Evolutionary conservation across 1,139 yeast genomes (phyloP), one percentile per base, ranked within the genome.

Genomic region (Debaryomyces nepalensis): DNA sequence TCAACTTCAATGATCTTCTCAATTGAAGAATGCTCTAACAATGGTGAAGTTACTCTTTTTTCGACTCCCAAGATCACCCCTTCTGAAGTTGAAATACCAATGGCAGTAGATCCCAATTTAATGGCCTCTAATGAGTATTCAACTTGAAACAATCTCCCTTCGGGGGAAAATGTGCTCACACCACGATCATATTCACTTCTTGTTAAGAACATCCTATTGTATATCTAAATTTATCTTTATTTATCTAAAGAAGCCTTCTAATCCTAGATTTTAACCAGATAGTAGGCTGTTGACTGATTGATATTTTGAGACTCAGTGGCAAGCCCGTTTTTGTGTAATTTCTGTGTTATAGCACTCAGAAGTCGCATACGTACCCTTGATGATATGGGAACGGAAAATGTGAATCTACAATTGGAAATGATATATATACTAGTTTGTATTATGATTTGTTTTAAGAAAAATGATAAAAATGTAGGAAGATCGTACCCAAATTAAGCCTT

Each of bases 181-280:
- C 99, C 99, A 68, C 99, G 87, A 64, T 95, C 99, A 68, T 95
- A 95, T 76, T 95, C 99, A 70, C 96, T 87, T 84, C 99, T 84
- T 19, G 99, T 95, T 57, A 95, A 80, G 71, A 95, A 95, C 99
- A 93, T 93, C 15, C 23, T 39, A 26, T 20, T 19, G 3, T 19
- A 19, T 20, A 27, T 26, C 41, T 41, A 33, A 31, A 15, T 18
- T 11, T 24, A 11, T 20, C 24, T 19, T 12, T 32, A 16, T 23
- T 12, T 37, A 26, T 35, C 14, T 18, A 14, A 21, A 27, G 26
- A 34, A 33, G 12, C n/a, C 30, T 11, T 26, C 20, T 16, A 39
- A 29, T 33, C 34, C 35, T 26, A 14, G 27, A 15, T 10, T 14
- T 34, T 24, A 14, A n/a, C 18, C 15, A 22, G n/a, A 10, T 24